Base-by-base conservation (phyloP, 306 rosid species). In the Myrica gale region DNA sequence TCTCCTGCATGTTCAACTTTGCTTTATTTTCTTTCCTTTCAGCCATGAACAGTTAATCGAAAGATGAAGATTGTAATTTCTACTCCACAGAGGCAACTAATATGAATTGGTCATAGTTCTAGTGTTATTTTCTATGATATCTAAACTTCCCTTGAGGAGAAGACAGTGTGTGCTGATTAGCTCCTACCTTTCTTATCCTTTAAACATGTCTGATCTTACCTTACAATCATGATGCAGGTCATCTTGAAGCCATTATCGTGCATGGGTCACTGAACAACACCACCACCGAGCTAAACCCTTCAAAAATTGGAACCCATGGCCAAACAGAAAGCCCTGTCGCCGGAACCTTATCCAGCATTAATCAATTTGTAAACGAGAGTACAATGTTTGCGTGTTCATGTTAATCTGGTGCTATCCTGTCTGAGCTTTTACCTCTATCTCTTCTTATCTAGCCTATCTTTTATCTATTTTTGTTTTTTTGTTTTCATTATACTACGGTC, bases 371-470 rank as follows among this genome's bases (percentile, higher is more conserved):
- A 80, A 69, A 78, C 61, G 70, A 73, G 72, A 69, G 13, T 46
- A 69, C 61, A 73, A 46, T 50, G 56, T 3, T 51, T 45, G 45
- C 73, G 45, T 82, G 55, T 73, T 81, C 73, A 51, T 80, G 53
- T 65, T 76, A 79, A 76, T 61, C 4, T 20, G 98, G 93, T 72
- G 91, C 93, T 92, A 92, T 95, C 97, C 91, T 95, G 72, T 67
- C 91, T 95, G 98, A 95, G 97, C 98, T 95, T 90, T 79, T 84
- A 46, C 26, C 8, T 1, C 2, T 58, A 66, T 23, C 8, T 20
- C 32, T 72, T 69, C 62, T 66, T 72, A 5, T 78, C 77, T 58
- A 76, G 37, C 20, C 7, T 63, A 7, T 6, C 69, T 68, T 78
- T 73, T 32, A 52, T 41, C 63, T 44, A 50, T 0, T 2, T 8